These are phyloP conservation scores for Eucalyptus pauciflora DNA, from an alignment of 345 rosid genomes.

Conservation along the genomic window DNA sequence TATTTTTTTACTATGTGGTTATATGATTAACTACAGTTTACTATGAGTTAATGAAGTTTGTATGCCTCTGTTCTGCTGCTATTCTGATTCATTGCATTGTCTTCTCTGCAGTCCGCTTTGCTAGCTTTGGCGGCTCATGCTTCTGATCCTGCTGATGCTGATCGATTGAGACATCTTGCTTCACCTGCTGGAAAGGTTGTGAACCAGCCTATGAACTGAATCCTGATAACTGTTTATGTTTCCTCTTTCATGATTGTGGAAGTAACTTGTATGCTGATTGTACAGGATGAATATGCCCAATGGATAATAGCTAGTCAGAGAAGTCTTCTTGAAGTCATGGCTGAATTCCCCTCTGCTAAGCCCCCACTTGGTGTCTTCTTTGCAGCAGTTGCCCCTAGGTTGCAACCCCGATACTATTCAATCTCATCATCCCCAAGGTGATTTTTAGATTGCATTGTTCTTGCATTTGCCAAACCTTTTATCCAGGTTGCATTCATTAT, in stretches of 20 bases:
- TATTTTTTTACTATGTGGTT: background rate
- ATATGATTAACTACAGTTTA: background rate
- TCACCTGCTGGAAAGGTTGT: constrained; percentile 66
- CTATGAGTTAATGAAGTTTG: background rate
- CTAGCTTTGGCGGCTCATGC: constrained; percentile 90
- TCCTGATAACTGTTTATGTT: background rate
- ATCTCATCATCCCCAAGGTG: constrained; percentile 97
- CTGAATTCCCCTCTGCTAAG: constrained; percentile 84
- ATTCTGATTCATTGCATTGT: background rate
- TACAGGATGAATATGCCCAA: constrained; percentile 87
- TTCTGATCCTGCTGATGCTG: constrained; percentile 71
- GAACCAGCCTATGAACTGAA: background rate
- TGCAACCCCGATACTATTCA: constrained; percentile 95
- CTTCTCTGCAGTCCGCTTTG: constrained; percentile 57
- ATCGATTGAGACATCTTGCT: constrained; percentile 40
- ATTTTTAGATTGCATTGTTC: background rate
- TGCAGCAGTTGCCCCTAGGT: constrained; percentile 87
- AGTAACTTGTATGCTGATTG: background rate
- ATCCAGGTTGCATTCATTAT: background rate
- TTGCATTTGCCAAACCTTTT: background rate
- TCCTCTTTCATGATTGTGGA: background rate
- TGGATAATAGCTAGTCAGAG: constrained; percentile 83
- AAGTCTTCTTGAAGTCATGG: constrained; percentile 96
- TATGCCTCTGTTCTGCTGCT: background rate
- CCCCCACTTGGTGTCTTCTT: constrained; percentile 96